phyloP scores from a whole-genome alignment of 2,329 filamentous ascomycete species.

The Aspergillus tubingensis region DNA sequence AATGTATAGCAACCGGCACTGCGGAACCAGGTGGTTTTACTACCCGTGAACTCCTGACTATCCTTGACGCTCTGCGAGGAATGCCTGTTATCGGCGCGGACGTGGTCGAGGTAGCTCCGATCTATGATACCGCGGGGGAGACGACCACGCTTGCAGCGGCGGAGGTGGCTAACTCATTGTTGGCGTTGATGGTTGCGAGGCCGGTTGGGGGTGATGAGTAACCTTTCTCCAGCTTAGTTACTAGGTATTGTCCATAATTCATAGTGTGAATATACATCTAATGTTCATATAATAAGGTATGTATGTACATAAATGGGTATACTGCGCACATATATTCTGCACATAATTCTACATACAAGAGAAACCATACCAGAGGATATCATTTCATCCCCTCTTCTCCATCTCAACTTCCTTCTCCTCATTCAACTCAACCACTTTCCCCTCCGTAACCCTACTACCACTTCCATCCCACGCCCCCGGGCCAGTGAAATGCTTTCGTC shows the following conservation, averaged over 20 bases:
- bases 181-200: slow-evolving; percentile 41
- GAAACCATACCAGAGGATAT: neutral
- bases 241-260: accelerated
- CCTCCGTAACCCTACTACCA: neutral
- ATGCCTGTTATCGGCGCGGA: slow-evolving; percentile 57
- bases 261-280: too few species aligned
- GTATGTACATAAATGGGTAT: neutral
- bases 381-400: neutral
- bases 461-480: slow-evolving; percentile 29
- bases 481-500: slow-evolving; percentile 53
- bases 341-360: neutral
- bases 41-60: slow-evolving; percentile 56
- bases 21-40: slow-evolving; percentile 59
- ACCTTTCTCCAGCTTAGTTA: neutral
- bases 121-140: slow-evolving; percentile 58
- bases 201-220: slow-evolving; percentile 5
- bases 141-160: slow-evolving; percentile 57
- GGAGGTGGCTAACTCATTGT: slow-evolving; percentile 54
- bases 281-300: neutral
- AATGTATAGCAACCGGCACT: slow-evolving; percentile 51
- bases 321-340: neutral
- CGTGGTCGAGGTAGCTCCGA: slow-evolving; percentile 58
- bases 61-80: slow-evolving; percentile 55
- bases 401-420: neutral
- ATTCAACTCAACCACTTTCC: neutral